Evolutionary conservation across 257 asterid species (phyloP).

Genomic region (Solanum rostratum): DNA sequence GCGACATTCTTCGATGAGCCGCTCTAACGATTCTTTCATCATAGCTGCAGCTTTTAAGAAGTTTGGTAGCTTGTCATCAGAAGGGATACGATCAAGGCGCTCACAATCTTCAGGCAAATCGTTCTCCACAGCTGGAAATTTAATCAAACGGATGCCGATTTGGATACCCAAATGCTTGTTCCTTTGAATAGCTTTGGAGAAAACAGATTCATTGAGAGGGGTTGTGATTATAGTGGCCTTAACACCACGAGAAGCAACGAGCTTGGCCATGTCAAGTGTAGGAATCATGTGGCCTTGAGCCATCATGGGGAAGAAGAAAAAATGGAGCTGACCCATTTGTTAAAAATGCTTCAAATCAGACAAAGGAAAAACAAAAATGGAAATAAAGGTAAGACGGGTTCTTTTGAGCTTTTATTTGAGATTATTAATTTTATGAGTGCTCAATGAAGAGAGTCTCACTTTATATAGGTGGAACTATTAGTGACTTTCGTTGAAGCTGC

Average conservation of each 20-base stretch:
- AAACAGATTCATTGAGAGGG: constrained; percentile 1
- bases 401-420: too few relatives aligned
- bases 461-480: background rate
- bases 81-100: background rate
- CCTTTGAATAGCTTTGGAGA: background rate
- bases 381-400: too few relatives aligned
- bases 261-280: constrained; percentile 16
- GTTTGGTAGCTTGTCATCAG: background rate
- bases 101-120: background rate
- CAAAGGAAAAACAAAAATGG: background rate
- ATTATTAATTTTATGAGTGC: too few relatives aligned
- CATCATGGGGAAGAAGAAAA: too few relatives aligned
- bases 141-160: background rate
- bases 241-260: constrained; percentile 12
- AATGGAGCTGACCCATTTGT: too few relatives aligned
- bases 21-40: constrained; percentile 26
- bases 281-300: constrained; percentile 9
- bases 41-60: constrained; percentile 11
- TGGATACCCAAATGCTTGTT: background rate
- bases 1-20: constrained; percentile 10
- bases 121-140: constrained; percentile 2
- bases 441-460: background rate
- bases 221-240: constrained; percentile 9
- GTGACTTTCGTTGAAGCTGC: background rate
- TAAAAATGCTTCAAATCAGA: background rate